Base-by-base conservation (phyloP, 108 stramenopile species). In the Skeletonema menzelii region DNA sequence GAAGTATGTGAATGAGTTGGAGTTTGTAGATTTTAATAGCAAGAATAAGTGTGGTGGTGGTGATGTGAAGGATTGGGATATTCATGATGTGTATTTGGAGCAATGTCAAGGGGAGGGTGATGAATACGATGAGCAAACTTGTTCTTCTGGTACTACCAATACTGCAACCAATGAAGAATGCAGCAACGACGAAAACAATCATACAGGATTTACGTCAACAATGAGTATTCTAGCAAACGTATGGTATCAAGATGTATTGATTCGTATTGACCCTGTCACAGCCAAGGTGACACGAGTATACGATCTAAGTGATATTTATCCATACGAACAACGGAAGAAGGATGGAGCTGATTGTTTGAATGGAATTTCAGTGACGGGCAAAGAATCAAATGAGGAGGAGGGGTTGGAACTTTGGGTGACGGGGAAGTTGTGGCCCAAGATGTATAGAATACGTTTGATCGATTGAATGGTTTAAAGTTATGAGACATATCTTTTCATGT, bases 151-250 rank as follows among this genome's bases (percentile, higher is more conserved):
- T 53, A 2, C 6, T 0, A 53, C 49, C 24, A 32, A 27, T 4
- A 3, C 26, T 31, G 30, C 31, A 7, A 7, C 0, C 75, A 20
- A 72, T 86, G 35, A 85, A 85, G 35, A 82, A 87, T 72, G 75
- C 84, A 40, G 77, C 85, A 79, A 84, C 57, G 35, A 80, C 49
- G 74, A 72, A 83, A 76, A 84, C 57, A 46, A 80, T 40, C 67
- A 71, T 71, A 56, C 80, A 78, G 15, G 76, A 76, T 70, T 74
- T 28, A 60, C 72, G n/a, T 57, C 72, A 12, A 28, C 80, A 32
- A 81, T 81, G 80, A 88, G 84, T 11, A 68, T 95, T 12, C 60
- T 92, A 37, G 91, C 90, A 31, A 92, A 95, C 68, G 58, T 91
- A 20, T 92, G 90, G 90, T 87, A 84, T 49, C 84, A 84, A 65